These are phyloP conservation scores for Oemleria cerasiformis DNA, from an alignment of 306 rosid genomes.

Conservation along the genomic window DNA sequence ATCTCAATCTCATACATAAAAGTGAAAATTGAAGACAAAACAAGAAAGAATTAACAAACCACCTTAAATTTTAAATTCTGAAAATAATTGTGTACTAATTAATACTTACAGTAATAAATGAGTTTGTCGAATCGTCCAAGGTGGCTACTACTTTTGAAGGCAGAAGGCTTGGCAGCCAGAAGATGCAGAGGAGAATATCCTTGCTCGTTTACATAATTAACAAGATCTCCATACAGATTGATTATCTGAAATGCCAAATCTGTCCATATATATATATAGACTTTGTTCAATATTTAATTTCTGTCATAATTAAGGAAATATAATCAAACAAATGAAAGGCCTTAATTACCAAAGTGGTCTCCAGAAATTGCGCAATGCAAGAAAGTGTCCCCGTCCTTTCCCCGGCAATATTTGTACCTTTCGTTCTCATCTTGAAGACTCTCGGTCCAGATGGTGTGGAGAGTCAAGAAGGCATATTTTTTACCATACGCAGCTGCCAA, in stretches of 20 bases:
- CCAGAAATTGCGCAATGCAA: slow-evolving; percentile 49
- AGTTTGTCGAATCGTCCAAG: slow-evolving; percentile 25
- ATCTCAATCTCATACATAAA: too few relatives aligned
- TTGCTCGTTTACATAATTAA: slow-evolving; percentile 11
- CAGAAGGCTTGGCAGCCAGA: slow-evolving; percentile 49
- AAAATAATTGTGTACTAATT: too few relatives aligned
- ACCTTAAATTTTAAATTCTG: too few relatives aligned
- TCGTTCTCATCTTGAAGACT: not conserved
- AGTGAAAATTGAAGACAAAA: too few relatives aligned
- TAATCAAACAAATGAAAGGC: not conserved
- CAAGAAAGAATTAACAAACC: too few relatives aligned
- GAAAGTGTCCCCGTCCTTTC: slow-evolving; percentile 42
- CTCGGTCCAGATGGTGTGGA: slow-evolving; percentile 15
- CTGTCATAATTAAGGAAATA: too few relatives aligned
- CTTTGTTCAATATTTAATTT: too few relatives aligned
- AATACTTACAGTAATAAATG: slow-evolving; percentile 38
- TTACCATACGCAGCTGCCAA: slow-evolving; percentile 46
- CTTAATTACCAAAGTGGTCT: slow-evolving; percentile 26
- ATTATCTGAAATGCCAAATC: slow-evolving; percentile 67
- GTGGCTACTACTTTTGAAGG: slow-evolving; percentile 52
- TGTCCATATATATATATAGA: too few relatives aligned
- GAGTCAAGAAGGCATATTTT: slow-evolving; percentile 37
- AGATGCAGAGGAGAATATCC: slow-evolving; percentile 62
- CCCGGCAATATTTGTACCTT: slow-evolving; percentile 22
- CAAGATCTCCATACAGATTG: slow-evolving; percentile 31